Percentiles rank a stretch among this genome's conserved stretches.
These are phyloP conservation scores for Neonectria faginata DNA, from an alignment of 2,329 filamentous ascomycete species.

Conservation along the genomic window DNA sequence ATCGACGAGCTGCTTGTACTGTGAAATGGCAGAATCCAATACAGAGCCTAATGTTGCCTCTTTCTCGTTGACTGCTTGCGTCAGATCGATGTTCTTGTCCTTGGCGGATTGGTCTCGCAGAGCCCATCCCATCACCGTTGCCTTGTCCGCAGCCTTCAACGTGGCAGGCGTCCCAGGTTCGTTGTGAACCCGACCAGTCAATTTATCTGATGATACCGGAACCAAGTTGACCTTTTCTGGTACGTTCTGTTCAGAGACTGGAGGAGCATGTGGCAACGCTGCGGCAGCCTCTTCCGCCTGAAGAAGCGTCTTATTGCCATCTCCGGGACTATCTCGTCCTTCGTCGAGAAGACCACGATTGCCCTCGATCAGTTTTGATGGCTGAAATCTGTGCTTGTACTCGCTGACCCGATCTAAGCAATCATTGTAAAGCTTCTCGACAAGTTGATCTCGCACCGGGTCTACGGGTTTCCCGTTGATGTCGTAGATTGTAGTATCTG, in stretches of 20 bases:
- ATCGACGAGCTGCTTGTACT: conserved; percentile 87
- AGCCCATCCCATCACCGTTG: conserved; percentile 84
- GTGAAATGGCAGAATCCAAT: conserved; percentile 88
- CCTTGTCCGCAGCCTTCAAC: conserved; percentile 80
- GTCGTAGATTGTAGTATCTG: conserved; percentile 92
- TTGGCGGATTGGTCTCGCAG: conserved; percentile 73
- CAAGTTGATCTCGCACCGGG: conserved; percentile 79
- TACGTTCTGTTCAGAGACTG: conserved; percentile 65
- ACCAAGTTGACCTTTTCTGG: conserved; percentile 68
- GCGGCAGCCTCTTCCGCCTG: conserved; percentile 78
- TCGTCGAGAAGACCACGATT: conserved; percentile 85
- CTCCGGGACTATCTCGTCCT: conserved; percentile 80
- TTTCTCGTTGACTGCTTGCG: conserved; percentile 70
- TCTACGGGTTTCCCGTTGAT: conserved; percentile 82
- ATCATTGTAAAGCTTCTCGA: conserved; percentile 95
- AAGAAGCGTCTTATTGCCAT: conserved; percentile 76
- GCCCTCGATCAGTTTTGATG: conserved; percentile 80
- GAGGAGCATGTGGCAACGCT: conserved; percentile 66
- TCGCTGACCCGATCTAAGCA: conserved; percentile 91
- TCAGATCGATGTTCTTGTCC: conserved; percentile 77
- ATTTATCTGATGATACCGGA: conserved; percentile 73
- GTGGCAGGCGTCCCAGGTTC: conserved; percentile 77
- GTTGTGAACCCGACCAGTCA: conserved; percentile 79
- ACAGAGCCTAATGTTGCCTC: conserved; percentile 87
- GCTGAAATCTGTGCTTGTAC: conserved; percentile 83